These are phyloP conservation scores for Lathyrus aphaca DNA, from an alignment of 306 rosid species.

Conservation along the genomic window DNA sequence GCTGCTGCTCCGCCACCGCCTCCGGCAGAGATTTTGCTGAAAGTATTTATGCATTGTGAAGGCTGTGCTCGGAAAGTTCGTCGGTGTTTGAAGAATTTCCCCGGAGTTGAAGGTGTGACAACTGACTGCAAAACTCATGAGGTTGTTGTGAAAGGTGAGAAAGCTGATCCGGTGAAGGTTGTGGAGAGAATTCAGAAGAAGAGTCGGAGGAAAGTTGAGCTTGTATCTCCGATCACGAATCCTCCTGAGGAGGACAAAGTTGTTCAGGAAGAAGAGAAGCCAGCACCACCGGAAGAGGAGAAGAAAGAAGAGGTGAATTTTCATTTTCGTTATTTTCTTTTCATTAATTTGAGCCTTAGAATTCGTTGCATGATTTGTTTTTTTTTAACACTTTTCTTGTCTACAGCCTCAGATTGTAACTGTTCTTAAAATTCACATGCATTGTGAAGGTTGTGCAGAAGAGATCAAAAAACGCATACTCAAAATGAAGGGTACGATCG, in stretches of 20 bases:
- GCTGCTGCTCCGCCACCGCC: conserved; percentile 44
- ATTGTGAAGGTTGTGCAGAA: conserved; percentile 85
- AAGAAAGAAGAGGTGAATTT: conserved; percentile 64
- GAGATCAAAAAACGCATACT: conserved; percentile 73
- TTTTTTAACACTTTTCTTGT: too few species aligned
- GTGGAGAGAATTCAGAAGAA: conserved; percentile 77
- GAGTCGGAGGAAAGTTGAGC: conserved; percentile 73
- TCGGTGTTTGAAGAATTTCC: conserved; percentile 69
- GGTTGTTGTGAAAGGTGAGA: conserved; percentile 83
- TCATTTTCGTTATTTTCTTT: not conserved
- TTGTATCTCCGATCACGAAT: conserved; percentile 76
- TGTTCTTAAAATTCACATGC: conserved; percentile 84
- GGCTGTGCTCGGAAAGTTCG: conserved; percentile 92
- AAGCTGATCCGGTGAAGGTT: conserved; percentile 78
- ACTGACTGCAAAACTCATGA: conserved; percentile 66
- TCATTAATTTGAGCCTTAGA: not conserved
- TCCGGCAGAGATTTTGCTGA: conserved; percentile 61
- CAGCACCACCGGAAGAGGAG: conserved; percentile 57
- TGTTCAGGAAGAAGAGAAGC: conserved; percentile 50
- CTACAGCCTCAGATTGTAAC: conserved; percentile 55
- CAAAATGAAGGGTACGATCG: conserved; percentile 64
- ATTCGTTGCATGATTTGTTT: not conserved
- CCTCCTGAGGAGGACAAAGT: conserved; percentile 60
- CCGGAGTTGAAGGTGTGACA: conserved; percentile 73
- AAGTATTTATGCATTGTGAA: conserved; percentile 95